These are phyloP conservation scores for Arabidopsis arenosa DNA, from an alignment of 345 rosid genomes.

Conservation along the genomic window DNA sequence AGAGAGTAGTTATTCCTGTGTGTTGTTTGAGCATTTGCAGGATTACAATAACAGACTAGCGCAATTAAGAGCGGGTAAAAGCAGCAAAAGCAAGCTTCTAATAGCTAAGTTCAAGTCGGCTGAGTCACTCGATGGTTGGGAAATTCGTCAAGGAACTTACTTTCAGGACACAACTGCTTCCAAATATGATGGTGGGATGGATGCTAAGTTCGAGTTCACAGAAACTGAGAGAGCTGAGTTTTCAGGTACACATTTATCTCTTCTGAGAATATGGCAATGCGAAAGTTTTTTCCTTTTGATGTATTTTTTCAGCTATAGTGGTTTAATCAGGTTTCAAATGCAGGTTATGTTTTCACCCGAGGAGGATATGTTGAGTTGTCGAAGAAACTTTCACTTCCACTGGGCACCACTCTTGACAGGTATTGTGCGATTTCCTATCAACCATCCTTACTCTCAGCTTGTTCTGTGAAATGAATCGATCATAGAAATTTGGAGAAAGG, in stretches of 20 bases:
- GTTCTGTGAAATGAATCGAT: conserved; percentile 8
- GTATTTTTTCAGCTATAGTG: conserved; percentile 10
- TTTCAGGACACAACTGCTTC: conserved; percentile 82
- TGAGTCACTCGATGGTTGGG: conserved; percentile 80
- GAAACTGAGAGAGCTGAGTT: conserved; percentile 87
- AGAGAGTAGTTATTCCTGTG: conserved; percentile 1
- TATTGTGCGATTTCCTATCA: conserved; percentile 30
- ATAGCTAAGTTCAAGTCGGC: conserved; percentile 79
- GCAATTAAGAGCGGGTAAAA: conserved; percentile 84
- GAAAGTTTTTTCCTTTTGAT: conserved; percentile 6
- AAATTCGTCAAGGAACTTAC: conserved; percentile 86
- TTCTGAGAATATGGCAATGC: background rate
- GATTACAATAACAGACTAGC: conserved; percentile 88
- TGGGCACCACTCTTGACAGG: conserved; percentile 95
- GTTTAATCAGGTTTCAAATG: conserved; percentile 22
- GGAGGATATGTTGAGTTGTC: conserved; percentile 96
- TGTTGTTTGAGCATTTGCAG: conserved; percentile 45
- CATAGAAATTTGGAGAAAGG: conserved; percentile 19
- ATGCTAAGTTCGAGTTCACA: conserved; percentile 85
- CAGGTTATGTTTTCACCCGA: conserved; percentile 88
- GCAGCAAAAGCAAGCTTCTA: conserved; percentile 96
- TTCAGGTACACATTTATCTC: conserved; percentile 61
- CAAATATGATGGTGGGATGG: conserved; percentile 94
- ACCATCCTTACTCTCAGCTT: background rate
- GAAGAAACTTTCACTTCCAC: conserved; percentile 74